Percentiles rank a stretch among this genome's conserved stretches.
Conservation (phyloP, 129 eudicot species). For the Silybum marianum region DNA sequence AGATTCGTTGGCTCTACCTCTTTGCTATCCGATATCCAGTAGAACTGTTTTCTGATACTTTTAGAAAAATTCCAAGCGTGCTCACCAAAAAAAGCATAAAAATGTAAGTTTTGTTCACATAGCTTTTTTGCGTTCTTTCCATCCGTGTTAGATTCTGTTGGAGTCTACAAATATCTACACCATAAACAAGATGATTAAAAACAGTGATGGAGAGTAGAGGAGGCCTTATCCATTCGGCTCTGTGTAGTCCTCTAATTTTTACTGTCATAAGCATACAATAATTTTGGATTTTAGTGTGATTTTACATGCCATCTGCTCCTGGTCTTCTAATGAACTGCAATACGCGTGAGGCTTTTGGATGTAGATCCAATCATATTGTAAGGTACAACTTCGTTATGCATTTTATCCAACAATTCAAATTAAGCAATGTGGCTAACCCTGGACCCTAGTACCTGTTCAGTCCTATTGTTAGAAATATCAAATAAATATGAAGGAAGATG, state of each 20-base stretch:
- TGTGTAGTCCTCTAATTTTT: not conserved
- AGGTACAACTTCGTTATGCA: slow-evolving; percentile 6
- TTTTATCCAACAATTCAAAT: not conserved
- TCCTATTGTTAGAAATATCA: not conserved
- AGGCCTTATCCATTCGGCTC: slow-evolving; percentile 18
- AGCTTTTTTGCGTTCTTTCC: slow-evolving; percentile 15
- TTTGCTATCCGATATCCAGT: slow-evolving; percentile 2
- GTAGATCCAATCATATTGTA: slow-evolving; percentile 15
- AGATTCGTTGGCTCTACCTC: slow-evolving; percentile 14
- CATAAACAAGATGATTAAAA: not conserved
- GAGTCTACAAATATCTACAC: not conserved
- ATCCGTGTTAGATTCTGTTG: slow-evolving; percentile 19
- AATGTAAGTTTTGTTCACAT: slow-evolving; percentile 31
- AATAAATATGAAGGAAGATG: not conserved
- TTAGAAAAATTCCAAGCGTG: slow-evolving; percentile 38
- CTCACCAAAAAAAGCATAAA: slow-evolving; percentile 32
- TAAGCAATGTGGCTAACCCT: not conserved
- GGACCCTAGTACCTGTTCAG: not conserved
- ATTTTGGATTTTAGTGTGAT: slow-evolving; percentile 21
- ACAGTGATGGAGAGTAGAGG: slow-evolving; percentile 23
- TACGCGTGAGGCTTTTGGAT: not conserved
- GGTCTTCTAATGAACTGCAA: slow-evolving; percentile 10
- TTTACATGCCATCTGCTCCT: slow-evolving; percentile 10
- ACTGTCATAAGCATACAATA: not conserved
- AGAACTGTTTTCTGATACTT: slow-evolving; percentile 12